Conservation (phyloP, 1,284 basidiomycete genomes). For the Moesziomyces globuligerus region DNA sequence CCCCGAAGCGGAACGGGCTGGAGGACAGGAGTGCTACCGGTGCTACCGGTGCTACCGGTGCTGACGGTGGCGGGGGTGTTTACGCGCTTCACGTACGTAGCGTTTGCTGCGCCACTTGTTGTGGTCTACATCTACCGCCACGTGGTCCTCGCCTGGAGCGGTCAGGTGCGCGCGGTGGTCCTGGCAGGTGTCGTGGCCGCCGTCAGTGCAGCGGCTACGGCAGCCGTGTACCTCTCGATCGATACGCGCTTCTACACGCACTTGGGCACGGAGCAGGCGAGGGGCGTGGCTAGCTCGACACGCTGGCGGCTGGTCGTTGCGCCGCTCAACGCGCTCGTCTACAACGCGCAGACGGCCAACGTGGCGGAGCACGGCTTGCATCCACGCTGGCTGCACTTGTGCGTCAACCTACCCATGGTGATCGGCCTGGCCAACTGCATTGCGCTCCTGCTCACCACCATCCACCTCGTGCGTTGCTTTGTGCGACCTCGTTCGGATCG, state of each 20-base stretch:
- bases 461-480: not conserved
- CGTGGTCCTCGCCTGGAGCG: not conserved
- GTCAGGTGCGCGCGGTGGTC: not conserved
- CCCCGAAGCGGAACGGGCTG: constrained; percentile 4
- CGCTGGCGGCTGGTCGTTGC: constrained; percentile 30
- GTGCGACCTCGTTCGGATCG: too few relatives aligned
- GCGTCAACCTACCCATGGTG: constrained; percentile 66
- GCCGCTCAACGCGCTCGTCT: constrained; percentile 64
- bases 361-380: constrained; percentile 66
- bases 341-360: constrained; percentile 62
- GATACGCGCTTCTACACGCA: constrained; percentile 12
- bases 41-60: constrained; percentile 8
- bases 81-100: constrained; percentile 61
- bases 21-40: constrained; percentile 2
- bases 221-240: not conserved
- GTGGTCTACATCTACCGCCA: not conserved
- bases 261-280: not conserved
- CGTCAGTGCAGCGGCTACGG: not conserved
- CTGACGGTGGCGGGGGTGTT: constrained; percentile 54
- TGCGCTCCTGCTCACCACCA: constrained; percentile 8
- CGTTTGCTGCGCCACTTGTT: constrained; percentile 54
- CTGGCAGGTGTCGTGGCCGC: constrained; percentile 5
- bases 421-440: constrained; percentile 46
- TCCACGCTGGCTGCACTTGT: constrained; percentile 63
- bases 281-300: constrained; percentile 8